A percentile compares a stretch with the other conserved stretches of the same genome.
Evolutionary conservation across 2,329 filamentous ascomycete species (phyloP).

Genomic region (Arthrobotrys entomopaga): DNA sequence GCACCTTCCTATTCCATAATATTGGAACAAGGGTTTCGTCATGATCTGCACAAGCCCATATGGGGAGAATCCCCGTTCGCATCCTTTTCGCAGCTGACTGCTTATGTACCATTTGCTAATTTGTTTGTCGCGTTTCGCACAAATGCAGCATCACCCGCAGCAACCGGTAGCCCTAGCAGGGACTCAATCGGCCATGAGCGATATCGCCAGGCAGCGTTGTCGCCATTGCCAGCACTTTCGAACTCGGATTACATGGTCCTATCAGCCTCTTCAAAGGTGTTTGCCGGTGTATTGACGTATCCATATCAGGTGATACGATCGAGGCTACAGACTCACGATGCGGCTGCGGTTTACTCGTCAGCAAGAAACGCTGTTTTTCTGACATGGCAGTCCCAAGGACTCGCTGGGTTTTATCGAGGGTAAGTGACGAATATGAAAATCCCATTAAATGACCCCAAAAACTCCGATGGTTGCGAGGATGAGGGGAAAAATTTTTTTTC

Average conservation of each 20-base stretch:
- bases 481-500: not conserved
- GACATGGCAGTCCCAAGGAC: slow-evolving; percentile 82
- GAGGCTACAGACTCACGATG: slow-evolving; percentile 87
- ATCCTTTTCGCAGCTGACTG: slow-evolving; percentile 40
- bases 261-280: slow-evolving; percentile 82
- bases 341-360: slow-evolving; percentile 76
- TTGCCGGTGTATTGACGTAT: slow-evolving; percentile 90
- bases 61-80: slow-evolving; percentile 10
- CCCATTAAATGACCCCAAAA: too few relatives aligned
- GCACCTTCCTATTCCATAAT: slow-evolving; percentile 53
- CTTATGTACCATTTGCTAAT: slow-evolving; percentile 38
- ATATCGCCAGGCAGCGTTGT: slow-evolving; percentile 65
- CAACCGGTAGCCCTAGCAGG: slow-evolving; percentile 27
- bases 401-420: slow-evolving; percentile 89
- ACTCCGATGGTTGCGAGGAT: too few relatives aligned
- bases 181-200: slow-evolving; percentile 56
- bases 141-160: slow-evolving; percentile 33
- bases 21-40: slow-evolving; percentile 48
- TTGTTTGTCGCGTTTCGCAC: slow-evolving; percentile 25
- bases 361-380: slow-evolving; percentile 76
- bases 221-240: slow-evolving; percentile 41
- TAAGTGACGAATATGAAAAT: slow-evolving; percentile 58
- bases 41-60: slow-evolving; percentile 37
- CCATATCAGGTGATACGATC: slow-evolving; percentile 93
- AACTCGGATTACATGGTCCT: slow-evolving; percentile 77